These are phyloP conservation scores for Rhizopogon vulgaris DNA, from an alignment of 768 basidiomycete genomes.

Conservation along the genomic window DNA sequence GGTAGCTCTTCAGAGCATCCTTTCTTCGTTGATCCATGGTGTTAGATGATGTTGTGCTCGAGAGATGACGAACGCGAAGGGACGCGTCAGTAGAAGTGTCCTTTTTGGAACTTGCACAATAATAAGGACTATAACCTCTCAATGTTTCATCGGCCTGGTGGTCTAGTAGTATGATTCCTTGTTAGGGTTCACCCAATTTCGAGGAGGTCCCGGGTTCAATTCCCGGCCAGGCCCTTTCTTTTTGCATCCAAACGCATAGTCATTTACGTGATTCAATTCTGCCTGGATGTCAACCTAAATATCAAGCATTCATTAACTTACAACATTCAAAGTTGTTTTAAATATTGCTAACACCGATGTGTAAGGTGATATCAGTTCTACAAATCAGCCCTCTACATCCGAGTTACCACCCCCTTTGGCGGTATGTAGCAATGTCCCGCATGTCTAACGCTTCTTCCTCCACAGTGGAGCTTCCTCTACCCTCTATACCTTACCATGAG, in stretches of 20 bases:
- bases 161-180: slow-evolving; percentile 53
- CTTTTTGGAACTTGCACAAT: neutral
- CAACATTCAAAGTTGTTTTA: too few relatives aligned
- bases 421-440: too few relatives aligned
- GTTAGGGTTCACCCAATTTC: slow-evolving; percentile 37
- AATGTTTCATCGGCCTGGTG: slow-evolving; percentile 31
- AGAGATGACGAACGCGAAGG: neutral
- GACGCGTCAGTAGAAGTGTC: slow-evolving; percentile 1
- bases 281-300: too few relatives aligned
- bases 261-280: too few relatives aligned
- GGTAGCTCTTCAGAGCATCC: slow-evolving; percentile 71
- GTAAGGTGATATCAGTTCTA: too few relatives aligned
- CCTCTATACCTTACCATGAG: too few relatives aligned
- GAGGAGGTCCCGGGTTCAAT: slow-evolving; percentile 60
- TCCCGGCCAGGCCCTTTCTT: slow-evolving; percentile 43
- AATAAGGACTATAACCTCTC: neutral
- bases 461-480: too few relatives aligned
- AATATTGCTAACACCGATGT: too few relatives aligned
- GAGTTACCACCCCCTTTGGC: too few relatives aligned
- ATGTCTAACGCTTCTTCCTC: too few relatives aligned
- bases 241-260: neutral
- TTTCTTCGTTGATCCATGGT: slow-evolving; percentile 64
- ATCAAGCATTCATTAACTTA: too few relatives aligned
- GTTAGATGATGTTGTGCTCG: slow-evolving; percentile 44
- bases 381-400: too few relatives aligned